Percentiles rank a stretch among this genome's conserved stretches.
Conservation (phyloP, 139 green algal species). For the Micractinium conductrix region DNA sequence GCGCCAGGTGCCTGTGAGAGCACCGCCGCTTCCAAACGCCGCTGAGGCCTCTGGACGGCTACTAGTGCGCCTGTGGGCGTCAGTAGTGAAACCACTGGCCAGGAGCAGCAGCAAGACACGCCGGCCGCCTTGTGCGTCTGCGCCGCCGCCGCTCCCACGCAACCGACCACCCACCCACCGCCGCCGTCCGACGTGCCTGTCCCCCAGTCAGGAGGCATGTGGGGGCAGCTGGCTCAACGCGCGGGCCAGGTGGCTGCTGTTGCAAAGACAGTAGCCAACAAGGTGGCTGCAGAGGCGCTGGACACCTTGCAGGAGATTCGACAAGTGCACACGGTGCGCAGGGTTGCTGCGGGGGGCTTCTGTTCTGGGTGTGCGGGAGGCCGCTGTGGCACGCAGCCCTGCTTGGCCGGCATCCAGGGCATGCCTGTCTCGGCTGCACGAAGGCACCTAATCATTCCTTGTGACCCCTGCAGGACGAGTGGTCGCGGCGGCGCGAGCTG, state of each 20-base stretch:
- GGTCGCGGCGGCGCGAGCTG: neutral
- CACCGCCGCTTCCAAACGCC: too few species aligned
- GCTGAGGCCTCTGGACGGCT: too few species aligned
- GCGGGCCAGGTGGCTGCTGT: neutral
- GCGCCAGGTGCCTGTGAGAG: too few species aligned
- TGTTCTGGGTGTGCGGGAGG: neutral
- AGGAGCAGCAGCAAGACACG: too few species aligned
- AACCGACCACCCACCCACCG: too few species aligned
- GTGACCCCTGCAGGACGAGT: constrained; percentile 4
- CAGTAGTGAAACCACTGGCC: too few species aligned
- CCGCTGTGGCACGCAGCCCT: neutral
- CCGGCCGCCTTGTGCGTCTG: too few species aligned
- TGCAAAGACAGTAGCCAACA: constrained; percentile 11
- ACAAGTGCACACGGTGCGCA: constrained; percentile 28
- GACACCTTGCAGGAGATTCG: constrained; percentile 43
- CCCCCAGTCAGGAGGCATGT: too few species aligned
- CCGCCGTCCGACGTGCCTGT: too few species aligned
- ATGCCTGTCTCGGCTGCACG: neutral
- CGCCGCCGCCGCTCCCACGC: too few species aligned
- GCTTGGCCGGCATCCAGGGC: neutral
- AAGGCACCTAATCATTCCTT: neutral
- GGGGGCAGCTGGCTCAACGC: constrained; percentile 5
- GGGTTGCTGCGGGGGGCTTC: neutral
- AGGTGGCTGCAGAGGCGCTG: constrained; percentile 36
- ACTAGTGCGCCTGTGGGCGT: too few species aligned